Base-by-base conservation (phyloP, 2,329 filamentous ascomycete species). In the Penicillium sp. region DNA sequence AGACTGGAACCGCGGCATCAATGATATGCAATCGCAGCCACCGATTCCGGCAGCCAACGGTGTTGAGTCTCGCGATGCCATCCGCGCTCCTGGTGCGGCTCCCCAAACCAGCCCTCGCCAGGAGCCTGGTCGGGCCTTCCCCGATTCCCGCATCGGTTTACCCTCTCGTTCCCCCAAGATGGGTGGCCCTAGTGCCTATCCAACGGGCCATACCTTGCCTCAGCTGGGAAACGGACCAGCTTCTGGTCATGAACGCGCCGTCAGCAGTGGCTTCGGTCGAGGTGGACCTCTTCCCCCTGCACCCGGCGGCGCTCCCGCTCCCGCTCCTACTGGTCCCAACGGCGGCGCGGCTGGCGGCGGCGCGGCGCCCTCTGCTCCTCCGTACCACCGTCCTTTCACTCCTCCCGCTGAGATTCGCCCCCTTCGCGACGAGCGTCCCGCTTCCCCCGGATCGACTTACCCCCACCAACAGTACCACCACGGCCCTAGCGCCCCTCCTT, bases 361-460 rank as follows among this genome's bases (percentile, higher is more conserved):
- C n/a, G 75, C 15, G 15, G 15, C 15, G 15, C 20, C 20, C 20
- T 2, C 80, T 41, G 73, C 89, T 61, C 85, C 88, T 60, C 81
- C 86, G 15, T 95, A 92, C 73, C 83, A 85, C 49, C 78, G 81
- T 50, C 81, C 84, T 27, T 83, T 83, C 61, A 95, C 88, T 67
- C 88, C 91, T 52, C 82, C 88, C n/a, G 82, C 87, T 44, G 92
- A 96, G 58, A 84, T 90, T 41, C 83, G 90, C 45, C 86, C 87
- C 1, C 80, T 93, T 55, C 81, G 92, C 57, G 91, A 95, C 58
- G 89, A 86, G 65, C 84, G 88, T 52, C 87, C 91, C 72, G 82
- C 88, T n/a, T 96, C 92, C n/a, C 91, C 91, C 51, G 91, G 90
- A 64, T 87, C 89, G 33, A 84, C 83, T 6, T 95, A 93, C 64